Base-by-base conservation (phyloP, 352 stramenopile genomes). In the Globisporangium alternatum region DNA sequence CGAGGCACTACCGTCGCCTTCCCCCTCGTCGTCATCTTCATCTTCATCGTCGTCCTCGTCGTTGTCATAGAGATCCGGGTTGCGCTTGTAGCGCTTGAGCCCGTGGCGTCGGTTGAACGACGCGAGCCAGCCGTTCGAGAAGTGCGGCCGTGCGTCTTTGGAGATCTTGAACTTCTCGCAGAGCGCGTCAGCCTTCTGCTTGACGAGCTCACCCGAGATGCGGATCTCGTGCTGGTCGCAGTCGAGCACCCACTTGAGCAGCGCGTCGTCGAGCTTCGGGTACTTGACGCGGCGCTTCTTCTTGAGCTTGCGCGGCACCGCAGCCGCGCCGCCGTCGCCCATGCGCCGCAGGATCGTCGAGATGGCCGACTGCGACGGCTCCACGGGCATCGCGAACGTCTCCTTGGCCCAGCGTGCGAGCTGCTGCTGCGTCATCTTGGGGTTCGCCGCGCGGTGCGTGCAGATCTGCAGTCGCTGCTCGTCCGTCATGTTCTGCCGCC, bases 111-210 rank as follows among this genome's bases (percentile, higher is more conserved):
- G 78, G 58, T 85, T 70, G 53, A 88, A 87, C 53, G 77, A 78
- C 33, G 66, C 72, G 62, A 86, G 75, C 78, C 78, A 90, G 15
- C 80, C 78, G 60, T 80, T 86, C 37, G 80, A 90, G 66, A 86
- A 90, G 35, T 66, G 71, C 68, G 83, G 67, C 54, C 70, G 65
- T 25, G 64, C 64, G 12, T 60, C 45, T 45, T 79, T 61, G 19
- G 39, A 10, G 21, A 56, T 51, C 21, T 62, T 43, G 44, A 78
- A 61, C 66, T 86, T 70, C 56, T 78, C 67, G 4, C 73, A 76
- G 35, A 86, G 54, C 10, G 66, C 62, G 19, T 68, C 43, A 7
- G 78, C 77, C 55, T 76, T 74, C 33, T 73, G 73, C 69, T 75
- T 72, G 65, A 77, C 78, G 56, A 56, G 65, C 15, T 67, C 56